These are phyloP conservation scores for Davidsoniella neocaledoniae DNA, from an alignment of 2,329 filamentous ascomycete genomes.

Conservation along the genomic window DNA sequence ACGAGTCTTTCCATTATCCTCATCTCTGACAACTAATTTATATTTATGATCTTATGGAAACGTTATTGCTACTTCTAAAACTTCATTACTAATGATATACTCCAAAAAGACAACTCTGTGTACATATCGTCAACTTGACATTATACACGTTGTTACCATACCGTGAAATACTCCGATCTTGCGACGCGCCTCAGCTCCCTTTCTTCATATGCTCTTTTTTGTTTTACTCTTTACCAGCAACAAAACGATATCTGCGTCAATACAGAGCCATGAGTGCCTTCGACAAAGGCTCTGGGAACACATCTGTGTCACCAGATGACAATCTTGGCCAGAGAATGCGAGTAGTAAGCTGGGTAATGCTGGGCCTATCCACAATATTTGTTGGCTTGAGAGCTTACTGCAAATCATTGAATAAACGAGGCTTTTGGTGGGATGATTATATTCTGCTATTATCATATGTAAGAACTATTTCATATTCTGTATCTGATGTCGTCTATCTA, in stretches of 20 bases:
- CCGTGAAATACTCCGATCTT: too few relatives aligned
- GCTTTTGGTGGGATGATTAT: constrained; percentile 19
- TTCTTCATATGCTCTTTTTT: not conserved
- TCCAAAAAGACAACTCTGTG: too few relatives aligned
- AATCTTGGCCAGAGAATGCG: constrained; percentile 12
- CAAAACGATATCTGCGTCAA: too few relatives aligned
- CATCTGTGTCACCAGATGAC: not conserved
- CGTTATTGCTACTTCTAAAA: too few relatives aligned
- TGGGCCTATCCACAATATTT: constrained; percentile 14
- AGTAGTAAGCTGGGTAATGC: constrained; percentile 14
- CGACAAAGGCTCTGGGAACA: not conserved
- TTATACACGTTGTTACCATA: too few relatives aligned
- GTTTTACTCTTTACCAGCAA: too few relatives aligned
- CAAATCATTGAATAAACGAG: constrained; percentile 15
- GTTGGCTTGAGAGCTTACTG: constrained; percentile 16
- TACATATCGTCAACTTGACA: too few relatives aligned
- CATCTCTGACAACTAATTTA: too few relatives aligned
- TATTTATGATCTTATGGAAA: too few relatives aligned
- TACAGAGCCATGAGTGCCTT: constrained; percentile 9
- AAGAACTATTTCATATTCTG: constrained; percentile 11
- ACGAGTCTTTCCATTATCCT: too few relatives aligned
- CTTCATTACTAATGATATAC: too few relatives aligned
- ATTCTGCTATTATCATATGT: constrained; percentile 17
- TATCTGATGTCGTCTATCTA: not conserved
- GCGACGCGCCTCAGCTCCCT: not conserved